These are phyloP conservation scores for Circinella minor DNA, from an alignment of 371 early-diverging fungal species.

Conservation along the genomic window DNA sequence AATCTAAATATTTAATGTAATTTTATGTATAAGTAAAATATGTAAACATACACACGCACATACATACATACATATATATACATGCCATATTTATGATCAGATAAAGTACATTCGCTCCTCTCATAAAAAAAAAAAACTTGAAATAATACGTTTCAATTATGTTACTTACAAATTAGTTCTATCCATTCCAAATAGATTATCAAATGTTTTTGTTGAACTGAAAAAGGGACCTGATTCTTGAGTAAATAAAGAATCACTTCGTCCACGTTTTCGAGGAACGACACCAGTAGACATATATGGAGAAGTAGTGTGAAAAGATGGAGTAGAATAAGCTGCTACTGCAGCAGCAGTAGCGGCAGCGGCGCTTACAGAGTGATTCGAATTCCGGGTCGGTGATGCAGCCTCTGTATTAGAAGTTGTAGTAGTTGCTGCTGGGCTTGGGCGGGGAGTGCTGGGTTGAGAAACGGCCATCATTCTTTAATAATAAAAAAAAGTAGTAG, in stretches of 20 bases:
- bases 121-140: too few relatives aligned
- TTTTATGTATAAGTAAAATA: too few relatives aligned
- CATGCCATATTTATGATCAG: not conserved
- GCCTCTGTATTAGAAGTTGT: constrained; percentile 2
- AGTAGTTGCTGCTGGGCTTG: constrained; percentile 22
- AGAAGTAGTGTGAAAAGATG: constrained; percentile 34
- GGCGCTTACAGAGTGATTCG: not conserved
- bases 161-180: constrained; percentile 45
- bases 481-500: constrained; percentile 8
- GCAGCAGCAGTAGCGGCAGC: constrained; percentile 4
- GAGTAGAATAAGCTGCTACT: constrained; percentile 26
- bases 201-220: constrained; percentile 54
- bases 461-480: constrained; percentile 49
- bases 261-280: constrained; percentile 38
- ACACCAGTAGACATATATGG: constrained; percentile 30
- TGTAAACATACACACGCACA: too few relatives aligned
- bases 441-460: constrained; percentile 56
- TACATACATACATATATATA: too few relatives aligned
- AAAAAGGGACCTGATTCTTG: constrained; percentile 54
- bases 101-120: not conserved
- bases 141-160: too few relatives aligned
- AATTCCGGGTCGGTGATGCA: constrained; percentile 26
- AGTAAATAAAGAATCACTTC: constrained; percentile 32
- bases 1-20: not conserved
- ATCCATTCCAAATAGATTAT: constrained; percentile 57